phyloP scores from a whole-genome alignment of 257 asterid genomes.

The Lithospermum erythrorhizon region DNA sequence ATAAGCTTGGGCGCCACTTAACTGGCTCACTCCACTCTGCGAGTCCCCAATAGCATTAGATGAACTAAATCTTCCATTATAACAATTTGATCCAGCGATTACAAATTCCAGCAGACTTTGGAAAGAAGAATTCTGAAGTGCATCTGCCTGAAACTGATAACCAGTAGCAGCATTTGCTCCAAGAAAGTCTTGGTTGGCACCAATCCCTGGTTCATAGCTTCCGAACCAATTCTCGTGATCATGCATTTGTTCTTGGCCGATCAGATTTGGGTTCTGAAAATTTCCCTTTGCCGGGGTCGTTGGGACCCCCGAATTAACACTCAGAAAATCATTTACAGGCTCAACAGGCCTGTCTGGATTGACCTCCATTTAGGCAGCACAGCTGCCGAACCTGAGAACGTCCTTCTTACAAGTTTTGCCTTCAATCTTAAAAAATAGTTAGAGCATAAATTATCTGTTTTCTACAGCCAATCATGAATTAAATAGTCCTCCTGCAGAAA shows the following conservation, averaged over 20 bases:
- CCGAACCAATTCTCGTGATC: conserved; percentile 14
- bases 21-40: background rate
- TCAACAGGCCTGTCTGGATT: conserved; percentile 19
- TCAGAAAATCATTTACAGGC: conserved; percentile 16
- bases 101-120: conserved; percentile 33
- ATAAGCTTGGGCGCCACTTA: background rate
- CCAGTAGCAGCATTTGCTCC: conserved; percentile 8
- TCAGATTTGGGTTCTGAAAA: conserved; percentile 20
- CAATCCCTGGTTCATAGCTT: conserved; percentile 19
- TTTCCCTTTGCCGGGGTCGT: conserved; percentile 52
- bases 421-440: background rate
- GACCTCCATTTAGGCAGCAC: conserved; percentile 1
- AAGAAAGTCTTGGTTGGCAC: conserved; percentile 10
- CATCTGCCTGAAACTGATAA: conserved; percentile 8
- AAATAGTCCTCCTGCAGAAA: background rate
- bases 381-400: background rate
- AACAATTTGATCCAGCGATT: conserved; percentile 12
- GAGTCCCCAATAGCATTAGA: background rate
- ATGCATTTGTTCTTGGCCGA: conserved; percentile 19
- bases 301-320: conserved; percentile 46
- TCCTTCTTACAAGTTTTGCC: background rate
- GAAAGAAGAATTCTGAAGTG: conserved; percentile 19
- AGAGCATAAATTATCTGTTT: too few species aligned
- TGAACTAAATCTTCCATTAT: conserved; percentile 6
- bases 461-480: too few species aligned